These are phyloP conservation scores for Kuraishia capsulata DNA, from an alignment of 805 yeast species.

Conservation along the genomic window DNA sequence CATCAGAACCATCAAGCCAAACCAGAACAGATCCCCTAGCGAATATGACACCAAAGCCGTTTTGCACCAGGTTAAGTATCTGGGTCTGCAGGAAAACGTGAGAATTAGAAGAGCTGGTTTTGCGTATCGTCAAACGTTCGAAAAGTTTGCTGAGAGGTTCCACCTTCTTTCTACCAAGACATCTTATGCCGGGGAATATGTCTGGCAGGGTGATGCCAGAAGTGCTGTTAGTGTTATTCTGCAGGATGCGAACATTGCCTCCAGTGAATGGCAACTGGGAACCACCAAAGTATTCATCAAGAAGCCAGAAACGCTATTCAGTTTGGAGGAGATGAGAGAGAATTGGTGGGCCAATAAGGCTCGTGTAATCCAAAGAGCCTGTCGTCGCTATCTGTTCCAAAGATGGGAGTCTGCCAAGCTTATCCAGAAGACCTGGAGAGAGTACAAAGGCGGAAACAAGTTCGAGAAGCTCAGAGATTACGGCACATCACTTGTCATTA, in stretches of 20 bases:
- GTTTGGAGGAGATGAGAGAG: slow-evolving; percentile 92
- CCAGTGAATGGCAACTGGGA: slow-evolving; percentile 83
- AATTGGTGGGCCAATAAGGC: slow-evolving; percentile 98
- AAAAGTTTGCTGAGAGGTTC: slow-evolving; percentile 91
- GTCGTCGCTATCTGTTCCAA: slow-evolving; percentile 75
- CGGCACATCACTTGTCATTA: slow-evolving; percentile 62
- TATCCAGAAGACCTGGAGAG: slow-evolving; percentile 79
- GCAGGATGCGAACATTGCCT: slow-evolving; percentile 56
- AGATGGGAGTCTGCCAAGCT: slow-evolving; percentile 80
- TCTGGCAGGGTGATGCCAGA: slow-evolving; percentile 46
- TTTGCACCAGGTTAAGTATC: slow-evolving; percentile 88
- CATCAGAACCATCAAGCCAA: slow-evolving; percentile 95
- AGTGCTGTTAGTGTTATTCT: slow-evolving; percentile 44
- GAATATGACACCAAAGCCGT: slow-evolving; percentile 89
- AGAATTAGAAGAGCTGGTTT: slow-evolving; percentile 98
- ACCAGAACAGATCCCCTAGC: slow-evolving; percentile 81
- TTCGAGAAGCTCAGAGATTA: slow-evolving; percentile 78
- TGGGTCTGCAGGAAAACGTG: slow-evolving; percentile 94
- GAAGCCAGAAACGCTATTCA: slow-evolving; percentile 93
- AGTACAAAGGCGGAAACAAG: slow-evolving; percentile 70
- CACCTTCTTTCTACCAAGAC: slow-evolving; percentile 80
- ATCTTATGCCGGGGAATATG: slow-evolving; percentile 79
- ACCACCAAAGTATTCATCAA: slow-evolving; percentile 88
- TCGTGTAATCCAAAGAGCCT: slow-evolving; percentile 92
- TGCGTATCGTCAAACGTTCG: slow-evolving; percentile 95